phyloP scores from a whole-genome alignment of 2,329 filamentous ascomycete species.

The Catunica adiposa region DNA sequence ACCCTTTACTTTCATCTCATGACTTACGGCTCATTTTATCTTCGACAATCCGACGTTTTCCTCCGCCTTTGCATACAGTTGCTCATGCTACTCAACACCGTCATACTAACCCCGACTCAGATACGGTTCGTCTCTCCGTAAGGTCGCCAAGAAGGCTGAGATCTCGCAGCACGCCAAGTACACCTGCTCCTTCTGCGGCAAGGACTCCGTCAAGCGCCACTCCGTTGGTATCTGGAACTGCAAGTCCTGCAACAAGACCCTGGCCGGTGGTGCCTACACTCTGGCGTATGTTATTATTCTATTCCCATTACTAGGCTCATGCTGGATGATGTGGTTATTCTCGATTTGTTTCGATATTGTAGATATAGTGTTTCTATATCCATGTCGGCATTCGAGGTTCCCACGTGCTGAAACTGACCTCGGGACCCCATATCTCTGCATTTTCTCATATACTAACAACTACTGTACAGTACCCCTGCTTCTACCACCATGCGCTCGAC shows the following conservation, averaged over 20 bases:
- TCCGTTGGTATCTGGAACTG: slow-evolving; percentile 95
- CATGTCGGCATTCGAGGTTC: background rate
- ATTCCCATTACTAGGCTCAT: background rate
- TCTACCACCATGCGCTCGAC: slow-evolving; percentile 90
- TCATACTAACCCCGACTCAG: slow-evolving; percentile 29
- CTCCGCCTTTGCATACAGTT: background rate
- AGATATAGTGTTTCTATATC: background rate
- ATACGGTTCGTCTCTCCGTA: slow-evolving; percentile 98
- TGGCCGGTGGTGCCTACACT: slow-evolving; percentile 67
- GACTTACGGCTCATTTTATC: too few species aligned
- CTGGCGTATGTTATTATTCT: slow-evolving; percentile 61
- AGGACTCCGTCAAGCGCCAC: slow-evolving; percentile 81
- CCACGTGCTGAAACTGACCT: too few species aligned
- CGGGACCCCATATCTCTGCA: too few species aligned
- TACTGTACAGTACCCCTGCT: slow-evolving; percentile 58
- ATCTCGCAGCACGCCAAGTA: slow-evolving; percentile 96
- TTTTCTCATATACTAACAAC: slow-evolving; percentile 18
- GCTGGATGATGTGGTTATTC: background rate
- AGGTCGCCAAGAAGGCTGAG: slow-evolving; percentile 98
- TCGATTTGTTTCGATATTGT: background rate
- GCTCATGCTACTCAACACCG: background rate
- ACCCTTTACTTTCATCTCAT: too few species aligned
- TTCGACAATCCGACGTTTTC: too few species aligned
- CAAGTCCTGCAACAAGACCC: slow-evolving; percentile 85
- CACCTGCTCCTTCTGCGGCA: slow-evolving; percentile 96